Percentiles rank a stretch among this genome's conserved stretches.
Conservation (phyloP, 495 filamentous ascomycete genomes). For the Penicillium herquei region DNA sequence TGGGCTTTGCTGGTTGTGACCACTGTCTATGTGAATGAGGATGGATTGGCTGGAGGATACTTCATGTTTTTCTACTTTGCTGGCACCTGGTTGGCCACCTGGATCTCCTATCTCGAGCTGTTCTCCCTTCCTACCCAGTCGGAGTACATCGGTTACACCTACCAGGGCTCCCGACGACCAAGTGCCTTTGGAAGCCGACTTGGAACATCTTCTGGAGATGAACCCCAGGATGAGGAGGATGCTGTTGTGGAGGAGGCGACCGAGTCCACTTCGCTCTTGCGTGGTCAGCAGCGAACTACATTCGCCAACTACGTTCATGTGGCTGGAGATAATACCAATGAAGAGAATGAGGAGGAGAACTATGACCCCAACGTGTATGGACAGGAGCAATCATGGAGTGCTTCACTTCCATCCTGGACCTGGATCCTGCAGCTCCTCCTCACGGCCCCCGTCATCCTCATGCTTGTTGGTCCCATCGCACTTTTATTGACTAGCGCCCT, state of each 20-base stretch:
- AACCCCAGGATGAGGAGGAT: conserved; percentile 40
- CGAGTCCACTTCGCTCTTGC: conserved; percentile 79
- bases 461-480: conserved; percentile 69
- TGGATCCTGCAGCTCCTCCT: conserved; percentile 88
- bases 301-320: conserved; percentile 68
- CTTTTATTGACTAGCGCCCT: conserved; percentile 71
- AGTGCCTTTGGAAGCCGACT: conserved; percentile 46
- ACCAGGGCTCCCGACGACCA: conserved; percentile 32
- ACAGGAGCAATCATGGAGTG: conserved; percentile 85
- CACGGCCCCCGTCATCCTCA: conserved; percentile 71
- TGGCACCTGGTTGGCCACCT: conserved; percentile 68
- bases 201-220: conserved; percentile 31
- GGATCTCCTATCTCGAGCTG: conserved; percentile 73
- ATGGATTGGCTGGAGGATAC: conserved; percentile 74
- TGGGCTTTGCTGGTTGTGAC: conserved; percentile 71
- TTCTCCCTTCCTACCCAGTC: conserved; percentile 73
- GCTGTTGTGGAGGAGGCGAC: conserved; percentile 57
- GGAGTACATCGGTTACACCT: conserved; percentile 50
- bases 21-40: conserved; percentile 70
- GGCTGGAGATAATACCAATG: conserved; percentile 31
- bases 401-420: conserved; percentile 70
- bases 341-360: conserved; percentile 33
- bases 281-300: conserved; percentile 57
- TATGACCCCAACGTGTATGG: conserved; percentile 57
- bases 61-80: conserved; percentile 79